A percentile compares a stretch with the other conserved stretches of the same genome.
These are phyloP conservation scores for Oxytropis ochrocephala DNA, from an alignment of 306 rosid species.

Conservation along the genomic window DNA sequence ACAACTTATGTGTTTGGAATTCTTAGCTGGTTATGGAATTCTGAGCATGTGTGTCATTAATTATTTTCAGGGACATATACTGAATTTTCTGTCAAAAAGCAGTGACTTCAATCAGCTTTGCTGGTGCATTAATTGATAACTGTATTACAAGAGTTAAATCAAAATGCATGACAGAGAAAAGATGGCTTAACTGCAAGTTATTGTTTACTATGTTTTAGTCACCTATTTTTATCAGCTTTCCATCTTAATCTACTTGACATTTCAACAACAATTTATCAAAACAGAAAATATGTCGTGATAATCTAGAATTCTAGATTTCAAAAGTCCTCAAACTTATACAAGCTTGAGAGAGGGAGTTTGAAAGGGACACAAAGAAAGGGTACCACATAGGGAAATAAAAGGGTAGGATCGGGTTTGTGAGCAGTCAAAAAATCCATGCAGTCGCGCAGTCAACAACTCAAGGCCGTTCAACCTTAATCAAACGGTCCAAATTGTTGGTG, in stretches of 20 bases:
- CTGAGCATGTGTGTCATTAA: conserved; percentile 17
- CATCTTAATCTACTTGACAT: conserved; percentile 51
- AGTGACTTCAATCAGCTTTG: conserved; percentile 5
- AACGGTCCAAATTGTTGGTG: too few species aligned
- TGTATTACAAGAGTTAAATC: neutral
- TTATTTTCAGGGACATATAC: conserved; percentile 11
- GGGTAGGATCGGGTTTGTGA: too few species aligned
- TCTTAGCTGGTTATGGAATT: neutral
- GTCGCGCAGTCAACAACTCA: too few species aligned
- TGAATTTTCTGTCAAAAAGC: conserved; percentile 18
- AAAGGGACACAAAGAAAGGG: neutral
- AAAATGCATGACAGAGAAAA: neutral
- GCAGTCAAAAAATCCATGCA: too few species aligned
- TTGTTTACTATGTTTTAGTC: conserved; percentile 7
- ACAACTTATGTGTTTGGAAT: too few species aligned
- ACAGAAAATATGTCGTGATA: neutral
- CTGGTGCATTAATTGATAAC: conserved; percentile 7
- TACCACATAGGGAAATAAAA: conserved; percentile 17
- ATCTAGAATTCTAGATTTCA: neutral
- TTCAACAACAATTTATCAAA: conserved; percentile 31
- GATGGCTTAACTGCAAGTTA: conserved; percentile 4
- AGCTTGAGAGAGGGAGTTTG: neutral
- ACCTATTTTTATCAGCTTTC: conserved; percentile 39
- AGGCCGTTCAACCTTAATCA: too few species aligned
- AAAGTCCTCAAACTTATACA: neutral